Conservation (phyloP, 768 basidiomycete genomes). For the Strobilomyces confusus region DNA sequence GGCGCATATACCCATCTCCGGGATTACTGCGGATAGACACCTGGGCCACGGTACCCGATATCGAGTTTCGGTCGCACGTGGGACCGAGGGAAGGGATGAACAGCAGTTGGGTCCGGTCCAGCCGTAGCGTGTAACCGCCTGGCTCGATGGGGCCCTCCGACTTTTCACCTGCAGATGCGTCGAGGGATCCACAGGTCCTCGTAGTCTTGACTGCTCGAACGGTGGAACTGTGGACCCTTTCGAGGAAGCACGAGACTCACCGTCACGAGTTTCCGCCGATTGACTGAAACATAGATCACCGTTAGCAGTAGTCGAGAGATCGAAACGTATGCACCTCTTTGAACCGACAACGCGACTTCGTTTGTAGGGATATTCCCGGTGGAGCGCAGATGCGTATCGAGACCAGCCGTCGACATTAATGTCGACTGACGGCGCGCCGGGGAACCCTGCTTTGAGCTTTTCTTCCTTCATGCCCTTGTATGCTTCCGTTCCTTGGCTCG, state of each 20-base stretch:
- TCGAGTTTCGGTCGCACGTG: background rate
- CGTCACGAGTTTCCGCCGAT: background rate
- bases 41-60: slow-evolving; percentile 23
- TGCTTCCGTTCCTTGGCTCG: too few relatives aligned
- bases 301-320: background rate
- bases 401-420: background rate
- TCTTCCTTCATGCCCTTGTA: background rate
- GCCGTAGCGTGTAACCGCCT: slow-evolving; percentile 10
- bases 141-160: background rate
- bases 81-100: slow-evolving; percentile 15
- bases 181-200: background rate
- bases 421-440: background rate
- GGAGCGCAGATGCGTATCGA: background rate
- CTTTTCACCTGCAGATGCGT: background rate
- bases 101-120: slow-evolving; percentile 25
- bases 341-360: background rate
- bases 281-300: background rate
- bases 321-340: too few relatives aligned
- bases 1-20: slow-evolving; percentile 20
- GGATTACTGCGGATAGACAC: slow-evolving; percentile 17
- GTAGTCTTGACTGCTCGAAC: background rate
- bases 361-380: background rate
- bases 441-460: background rate
- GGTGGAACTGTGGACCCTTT: background rate
- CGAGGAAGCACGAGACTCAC: background rate